phyloP scores from a whole-genome alignment of 2,329 filamentous ascomycete genomes.

The Colletotrichum lindemuthianum region DNA sequence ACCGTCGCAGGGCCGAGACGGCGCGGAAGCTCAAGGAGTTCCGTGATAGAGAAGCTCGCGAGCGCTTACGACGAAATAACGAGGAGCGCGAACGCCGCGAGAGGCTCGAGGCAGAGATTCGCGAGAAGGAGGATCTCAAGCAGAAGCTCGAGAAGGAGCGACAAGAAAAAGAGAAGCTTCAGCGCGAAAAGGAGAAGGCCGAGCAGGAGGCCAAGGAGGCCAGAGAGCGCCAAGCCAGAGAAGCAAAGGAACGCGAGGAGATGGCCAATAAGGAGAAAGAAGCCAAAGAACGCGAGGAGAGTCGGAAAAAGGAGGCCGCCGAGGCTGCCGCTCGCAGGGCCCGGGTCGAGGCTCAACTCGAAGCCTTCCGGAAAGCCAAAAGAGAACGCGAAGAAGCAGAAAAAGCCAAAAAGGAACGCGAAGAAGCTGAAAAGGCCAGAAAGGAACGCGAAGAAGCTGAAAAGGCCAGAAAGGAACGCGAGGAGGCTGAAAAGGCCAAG shows the following conservation, averaged over 20 bases:
- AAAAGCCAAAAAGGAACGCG: conserved; percentile 47
- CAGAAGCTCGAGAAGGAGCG: conserved; percentile 43
- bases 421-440: conserved; percentile 44
- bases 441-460: conserved; percentile 58
- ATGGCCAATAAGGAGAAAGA: conserved; percentile 54
- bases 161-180: conserved; percentile 50
- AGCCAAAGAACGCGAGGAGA: conserved; percentile 44
- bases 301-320: conserved; percentile 43
- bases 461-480: conserved; percentile 44
- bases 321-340: conserved; percentile 44
- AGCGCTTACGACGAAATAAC: conserved; percentile 52
- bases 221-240: conserved; percentile 42
- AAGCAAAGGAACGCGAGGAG: conserved; percentile 43
- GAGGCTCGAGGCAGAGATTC: conserved; percentile 48
- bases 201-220: conserved; percentile 50
- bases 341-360: conserved; percentile 39
- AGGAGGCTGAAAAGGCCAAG: conserved; percentile 36
- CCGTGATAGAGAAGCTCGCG: conserved; percentile 64
- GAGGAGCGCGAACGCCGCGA: conserved; percentile 49
- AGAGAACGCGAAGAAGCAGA: conserved; percentile 59
- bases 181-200: conserved; percentile 57
- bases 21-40: conserved; percentile 63
- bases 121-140: conserved; percentile 44
- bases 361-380: conserved; percentile 38
- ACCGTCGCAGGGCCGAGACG: conserved; percentile 67